Base-by-base conservation (phyloP, 768 basidiomycete genomes). In the Saitozyma sp. region DNA sequence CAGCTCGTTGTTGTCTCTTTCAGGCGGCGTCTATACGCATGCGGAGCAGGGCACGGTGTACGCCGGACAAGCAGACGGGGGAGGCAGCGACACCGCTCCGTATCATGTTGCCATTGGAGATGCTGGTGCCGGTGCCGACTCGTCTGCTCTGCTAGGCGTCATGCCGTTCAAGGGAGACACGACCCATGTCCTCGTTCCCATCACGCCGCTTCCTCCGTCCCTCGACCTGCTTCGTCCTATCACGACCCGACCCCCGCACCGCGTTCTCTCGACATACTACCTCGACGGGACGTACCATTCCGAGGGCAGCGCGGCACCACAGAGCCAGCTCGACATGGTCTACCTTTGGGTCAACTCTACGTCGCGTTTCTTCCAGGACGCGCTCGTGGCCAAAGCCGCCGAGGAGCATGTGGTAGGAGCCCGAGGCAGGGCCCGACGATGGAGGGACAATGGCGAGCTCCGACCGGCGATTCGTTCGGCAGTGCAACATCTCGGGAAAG, bases 341-440 rank as follows among this genome's bases (percentile, higher is more conserved):
- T 75, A 74, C 52, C 65, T 74, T 11, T 79, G 64, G 50, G 77
- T 79, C 10, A 79, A 79, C 50, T 68, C 71, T 2, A 66, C 70
- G 0, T 70, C 69, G 6, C 63, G 64, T 9, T 50, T 68, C 37
- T 66, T 77, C 29, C 68, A 68, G 19, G 43, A 53, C 2, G 72
- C 56, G 17, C 59, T 69, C 45, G 43, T 58, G 6, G 41, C 43
- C 7, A 43, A 62, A 2, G 64, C 62, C 5, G 61, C 58, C 8
- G 16, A 53, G 20, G 73, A 74, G 48, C 65, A 65, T 8, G 17
- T 74, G 8, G 19, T 17, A 19, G 19, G 42, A 13, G 9, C 56
- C 17, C 48, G 41, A 38, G 69, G 70, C 7, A 59, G 57, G n/a
- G 64, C 53, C 11, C 57, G 63, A 29, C 71, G 71, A 54, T 79